Evolutionary conservation across 495 filamentous ascomycete species (phyloP).

Genomic region (Aspergillus panamensis): DNA sequence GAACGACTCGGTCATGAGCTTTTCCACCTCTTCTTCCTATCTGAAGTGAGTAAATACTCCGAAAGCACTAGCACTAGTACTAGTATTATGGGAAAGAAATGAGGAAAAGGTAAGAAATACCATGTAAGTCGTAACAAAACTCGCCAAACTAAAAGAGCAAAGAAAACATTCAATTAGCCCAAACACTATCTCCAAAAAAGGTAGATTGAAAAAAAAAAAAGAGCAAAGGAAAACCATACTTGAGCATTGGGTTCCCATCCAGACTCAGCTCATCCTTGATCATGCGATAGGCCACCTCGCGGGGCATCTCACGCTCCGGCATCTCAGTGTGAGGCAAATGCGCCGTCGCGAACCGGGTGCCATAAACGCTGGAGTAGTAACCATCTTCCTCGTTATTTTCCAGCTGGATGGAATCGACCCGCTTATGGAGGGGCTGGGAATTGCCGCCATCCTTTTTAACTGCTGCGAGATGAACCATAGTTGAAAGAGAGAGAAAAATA

Average conservation of each 20-base stretch:
- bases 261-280: constrained; percentile 90
- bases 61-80: too few species aligned
- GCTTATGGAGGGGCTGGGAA: constrained; percentile 20
- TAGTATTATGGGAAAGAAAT: neutral
- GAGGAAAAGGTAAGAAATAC: constrained; percentile 34
- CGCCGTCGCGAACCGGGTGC: constrained; percentile 70
- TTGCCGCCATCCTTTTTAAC: constrained; percentile 35
- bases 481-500: neutral
- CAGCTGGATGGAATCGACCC: constrained; percentile 33
- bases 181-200: neutral
- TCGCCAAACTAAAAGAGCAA: constrained; percentile 53
- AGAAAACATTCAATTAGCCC: constrained; percentile 4
- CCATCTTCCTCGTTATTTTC: constrained; percentile 47
- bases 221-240: too few species aligned
- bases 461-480: constrained; percentile 39
- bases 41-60: constrained; percentile 21
- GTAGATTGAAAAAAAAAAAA: constrained; percentile 1
- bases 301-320: constrained; percentile 87
- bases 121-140: constrained; percentile 88
- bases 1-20: constrained; percentile 80
- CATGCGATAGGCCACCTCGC: constrained; percentile 87
- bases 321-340: constrained; percentile 80
- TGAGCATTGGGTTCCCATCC: constrained; percentile 51
- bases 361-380: constrained; percentile 77
- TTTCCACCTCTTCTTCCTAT: constrained; percentile 85